Conservation (phyloP, 2,329 filamentous ascomycete genomes). For the Penicillium griseofulvum region DNA sequence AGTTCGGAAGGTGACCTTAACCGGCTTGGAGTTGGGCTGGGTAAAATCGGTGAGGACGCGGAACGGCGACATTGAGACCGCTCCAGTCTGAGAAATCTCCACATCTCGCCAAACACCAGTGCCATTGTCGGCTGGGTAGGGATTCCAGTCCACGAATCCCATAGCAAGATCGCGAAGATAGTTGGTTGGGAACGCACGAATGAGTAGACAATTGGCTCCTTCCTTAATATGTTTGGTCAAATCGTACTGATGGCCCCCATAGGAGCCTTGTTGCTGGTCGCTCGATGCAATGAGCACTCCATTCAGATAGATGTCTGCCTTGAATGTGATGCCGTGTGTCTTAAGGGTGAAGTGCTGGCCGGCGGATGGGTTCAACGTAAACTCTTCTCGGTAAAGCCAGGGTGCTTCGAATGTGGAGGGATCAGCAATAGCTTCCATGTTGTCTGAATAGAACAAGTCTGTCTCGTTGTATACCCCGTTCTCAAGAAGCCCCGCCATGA, state of each 20-base stretch:
- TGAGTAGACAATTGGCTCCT: conserved; percentile 52
- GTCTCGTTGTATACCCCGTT: conserved; percentile 53
- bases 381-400: conserved; percentile 60
- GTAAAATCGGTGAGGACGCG: conserved; percentile 48
- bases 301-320: conserved; percentile 61
- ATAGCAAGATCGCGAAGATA: conserved; percentile 60
- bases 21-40: conserved; percentile 37
- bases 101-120: conserved; percentile 63
- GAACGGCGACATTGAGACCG: conserved; percentile 46
- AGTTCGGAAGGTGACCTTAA: conserved; percentile 40
- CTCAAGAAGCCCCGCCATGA: conserved; percentile 58
- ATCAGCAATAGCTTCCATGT: conserved; percentile 46
- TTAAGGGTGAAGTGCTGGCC: conserved; percentile 52
- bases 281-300: conserved; percentile 52
- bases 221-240: conserved; percentile 46
- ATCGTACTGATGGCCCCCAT: conserved; percentile 56
- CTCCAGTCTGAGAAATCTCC: conserved; percentile 54
- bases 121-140: conserved; percentile 60
- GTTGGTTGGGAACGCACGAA: conserved; percentile 57
- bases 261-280: conserved; percentile 54
- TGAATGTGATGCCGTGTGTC: conserved; percentile 60
- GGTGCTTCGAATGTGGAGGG: conserved; percentile 50
- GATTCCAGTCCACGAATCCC: conserved; percentile 64
- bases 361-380: conserved; percentile 36
- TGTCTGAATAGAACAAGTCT: conserved; percentile 57